Evolutionary conservation across 2,329 filamentous ascomycete genomes (phyloP).

Genomic region (Sclerotinia sclerotiorum): DNA sequence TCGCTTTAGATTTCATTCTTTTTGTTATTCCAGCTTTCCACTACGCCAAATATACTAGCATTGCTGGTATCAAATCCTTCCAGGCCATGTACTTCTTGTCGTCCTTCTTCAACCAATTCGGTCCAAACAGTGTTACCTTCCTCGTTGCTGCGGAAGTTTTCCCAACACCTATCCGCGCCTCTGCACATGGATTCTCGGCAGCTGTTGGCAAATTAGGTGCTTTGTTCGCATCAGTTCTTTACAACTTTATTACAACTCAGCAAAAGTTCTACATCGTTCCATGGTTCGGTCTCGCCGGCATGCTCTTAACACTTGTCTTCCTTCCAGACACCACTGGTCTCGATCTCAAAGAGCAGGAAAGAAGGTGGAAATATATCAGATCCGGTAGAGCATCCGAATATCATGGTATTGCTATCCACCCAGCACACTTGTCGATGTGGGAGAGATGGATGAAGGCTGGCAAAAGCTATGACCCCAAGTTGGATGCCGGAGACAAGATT

Average conservation of each 20-base stretch:
- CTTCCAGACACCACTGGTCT: conserved; percentile 96
- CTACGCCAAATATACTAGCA: conserved; percentile 76
- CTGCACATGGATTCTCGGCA: conserved; percentile 92
- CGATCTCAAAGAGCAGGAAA: conserved; percentile 95
- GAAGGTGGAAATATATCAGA: conserved; percentile 85
- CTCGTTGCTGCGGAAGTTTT: conserved; percentile 95
- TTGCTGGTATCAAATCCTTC: conserved; percentile 77
- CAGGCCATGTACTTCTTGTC: conserved; percentile 98
- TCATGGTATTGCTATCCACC: conserved; percentile 90
- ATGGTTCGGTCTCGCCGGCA: conserved; percentile 89
- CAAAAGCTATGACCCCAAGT: conserved; percentile 79
- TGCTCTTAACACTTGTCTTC: conserved; percentile 79
- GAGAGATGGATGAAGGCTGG: conserved; percentile 76
- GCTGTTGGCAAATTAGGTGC: conserved; percentile 87
- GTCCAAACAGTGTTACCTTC: conserved; percentile 91
- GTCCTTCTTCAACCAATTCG: conserved; percentile 99
- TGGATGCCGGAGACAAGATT: conserved; percentile 82
- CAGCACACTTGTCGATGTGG: conserved; percentile 83
- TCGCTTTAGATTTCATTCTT: conserved; percentile 88
- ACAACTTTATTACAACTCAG: conserved; percentile 88
- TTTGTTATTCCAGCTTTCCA: conserved; percentile 90
- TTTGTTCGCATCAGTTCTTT: conserved; percentile 80
- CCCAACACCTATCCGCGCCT: conserved; percentile 88
- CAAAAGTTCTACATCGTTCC: conserved; percentile 90
- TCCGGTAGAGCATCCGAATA: conserved; percentile 77